phyloP scores from a whole-genome alignment of 73 alveolate species.

The Paramecium sonneborni region DNA sequence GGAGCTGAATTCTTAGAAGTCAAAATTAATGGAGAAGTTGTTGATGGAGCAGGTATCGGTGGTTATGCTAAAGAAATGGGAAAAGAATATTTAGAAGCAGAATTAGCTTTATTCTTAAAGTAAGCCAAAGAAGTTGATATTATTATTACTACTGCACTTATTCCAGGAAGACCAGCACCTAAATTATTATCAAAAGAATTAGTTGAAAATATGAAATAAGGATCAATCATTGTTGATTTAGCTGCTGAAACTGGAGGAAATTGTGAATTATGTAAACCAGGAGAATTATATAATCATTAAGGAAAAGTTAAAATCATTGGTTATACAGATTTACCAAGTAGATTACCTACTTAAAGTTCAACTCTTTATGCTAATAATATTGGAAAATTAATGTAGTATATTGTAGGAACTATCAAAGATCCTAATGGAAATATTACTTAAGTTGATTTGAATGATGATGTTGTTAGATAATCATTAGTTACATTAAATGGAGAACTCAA shows the following conservation, averaged over 20 bases:
- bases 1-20: conserved; percentile 86
- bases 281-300: conserved; percentile 68
- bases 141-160: conserved; percentile 80
- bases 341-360: conserved; percentile 73
- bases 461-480: conserved; percentile 51
- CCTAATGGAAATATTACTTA: background rate
- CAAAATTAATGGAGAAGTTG: conserved; percentile 74
- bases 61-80: conserved; percentile 82
- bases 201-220: conserved; percentile 79
- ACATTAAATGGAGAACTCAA: conserved; percentile 66
- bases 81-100: conserved; percentile 68
- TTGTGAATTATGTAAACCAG: conserved; percentile 74
- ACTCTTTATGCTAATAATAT: conserved; percentile 78
- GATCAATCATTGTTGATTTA: conserved; percentile 80
- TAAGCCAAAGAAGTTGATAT: conserved; percentile 77
- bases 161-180: conserved; percentile 87
- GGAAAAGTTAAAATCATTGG: conserved; percentile 85
- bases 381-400: conserved; percentile 72
- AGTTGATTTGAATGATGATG: conserved; percentile 70
- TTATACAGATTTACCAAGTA: conserved; percentile 81
- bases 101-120: conserved; percentile 71
- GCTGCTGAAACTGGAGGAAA: conserved; percentile 91
- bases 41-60: conserved; percentile 77
- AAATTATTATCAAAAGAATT: conserved; percentile 70
- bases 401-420: conserved; percentile 73